A percentile compares a stretch with the other conserved stretches of the same genome.
Conservation (phyloP, 2,329 filamentous ascomycete species). For the Aspergillus luchuensis region DNA sequence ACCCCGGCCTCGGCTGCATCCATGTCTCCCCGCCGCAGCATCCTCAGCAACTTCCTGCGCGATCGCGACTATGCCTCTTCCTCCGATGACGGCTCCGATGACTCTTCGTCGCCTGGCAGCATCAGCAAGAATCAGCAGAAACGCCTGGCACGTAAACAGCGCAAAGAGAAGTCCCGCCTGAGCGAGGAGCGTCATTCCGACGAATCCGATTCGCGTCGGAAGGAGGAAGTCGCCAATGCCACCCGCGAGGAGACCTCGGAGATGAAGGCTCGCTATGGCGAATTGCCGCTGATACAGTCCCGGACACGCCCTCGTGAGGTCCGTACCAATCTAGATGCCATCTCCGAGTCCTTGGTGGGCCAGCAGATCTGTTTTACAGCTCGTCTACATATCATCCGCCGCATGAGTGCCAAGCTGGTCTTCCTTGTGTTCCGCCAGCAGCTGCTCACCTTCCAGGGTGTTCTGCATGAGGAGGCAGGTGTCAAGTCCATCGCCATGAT, state of each 20-base stretch:
- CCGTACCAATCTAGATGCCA: conserved; percentile 53
- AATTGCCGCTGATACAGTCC: conserved; percentile 61
- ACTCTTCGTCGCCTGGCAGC: conserved; percentile 34
- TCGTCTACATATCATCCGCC: conserved; percentile 75
- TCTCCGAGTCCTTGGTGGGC: conserved; percentile 57
- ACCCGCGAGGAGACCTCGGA: conserved; percentile 58
- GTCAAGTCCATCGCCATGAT: conserved; percentile 73
- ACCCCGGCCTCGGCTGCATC: conserved; percentile 22
- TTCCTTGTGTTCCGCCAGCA: conserved; percentile 87
- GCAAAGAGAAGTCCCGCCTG: conserved; percentile 42
- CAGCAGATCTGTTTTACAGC: conserved; percentile 68
- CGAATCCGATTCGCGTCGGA: conserved; percentile 40
- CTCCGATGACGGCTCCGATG: conserved; percentile 46
- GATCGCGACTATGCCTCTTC: conserved; percentile 46
- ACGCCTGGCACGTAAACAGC: conserved; percentile 44
- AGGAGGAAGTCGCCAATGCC: conserved; percentile 50
- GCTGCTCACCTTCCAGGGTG: conserved; percentile 79
- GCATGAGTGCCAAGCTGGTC: conserved; percentile 77
- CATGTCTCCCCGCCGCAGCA: conserved; percentile 42
- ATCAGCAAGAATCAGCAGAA: conserved; percentile 52
- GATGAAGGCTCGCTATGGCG: conserved; percentile 61
- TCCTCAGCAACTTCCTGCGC: conserved; percentile 44
- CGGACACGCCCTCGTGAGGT: conserved; percentile 52
- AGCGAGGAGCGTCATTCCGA: conserved; percentile 48
- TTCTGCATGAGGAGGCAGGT: conserved; percentile 65